Conservation (phyloP, 83 land plant species). For the Picea engelmannii region DNA sequence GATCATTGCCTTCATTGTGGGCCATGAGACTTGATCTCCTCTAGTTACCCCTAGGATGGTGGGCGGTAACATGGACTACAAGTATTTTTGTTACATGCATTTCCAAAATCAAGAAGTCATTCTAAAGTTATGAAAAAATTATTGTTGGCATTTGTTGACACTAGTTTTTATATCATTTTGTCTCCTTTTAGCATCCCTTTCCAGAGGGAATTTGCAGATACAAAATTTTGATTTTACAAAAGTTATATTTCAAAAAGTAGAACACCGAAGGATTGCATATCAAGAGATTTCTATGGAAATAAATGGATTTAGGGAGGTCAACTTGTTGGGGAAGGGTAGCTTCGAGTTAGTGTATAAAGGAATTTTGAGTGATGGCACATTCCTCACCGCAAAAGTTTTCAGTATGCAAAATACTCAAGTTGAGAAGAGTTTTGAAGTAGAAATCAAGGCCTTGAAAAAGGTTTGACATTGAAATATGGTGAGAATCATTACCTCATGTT, state of each 20-base stretch:
- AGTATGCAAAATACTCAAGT: too few relatives aligned
- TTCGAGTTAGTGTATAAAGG: too few relatives aligned
- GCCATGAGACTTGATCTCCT: too few relatives aligned
- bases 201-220: not conserved
- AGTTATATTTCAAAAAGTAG: not conserved
- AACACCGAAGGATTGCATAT: conserved; percentile 14
- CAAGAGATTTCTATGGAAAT: conserved; percentile 18
- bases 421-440: too few relatives aligned
- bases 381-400: too few relatives aligned
- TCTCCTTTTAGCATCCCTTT: not conserved
- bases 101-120: not conserved
- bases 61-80: not conserved
- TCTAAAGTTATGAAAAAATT: not conserved
- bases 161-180: not conserved
- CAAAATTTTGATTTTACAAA: not conserved
- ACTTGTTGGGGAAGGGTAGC: conserved; percentile 4
- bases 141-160: not conserved
- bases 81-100: not conserved
- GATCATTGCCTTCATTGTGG: too few relatives aligned
- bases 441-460: too few relatives aligned
- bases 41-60: too few relatives aligned
- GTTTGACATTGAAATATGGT: too few relatives aligned
- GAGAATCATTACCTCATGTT: too few relatives aligned
- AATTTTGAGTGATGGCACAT: too few relatives aligned
- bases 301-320: conserved; percentile 18